phyloP scores from a whole-genome alignment of 2,329 filamentous ascomycete species.

The Hymenoscyphus fraxineus region DNA sequence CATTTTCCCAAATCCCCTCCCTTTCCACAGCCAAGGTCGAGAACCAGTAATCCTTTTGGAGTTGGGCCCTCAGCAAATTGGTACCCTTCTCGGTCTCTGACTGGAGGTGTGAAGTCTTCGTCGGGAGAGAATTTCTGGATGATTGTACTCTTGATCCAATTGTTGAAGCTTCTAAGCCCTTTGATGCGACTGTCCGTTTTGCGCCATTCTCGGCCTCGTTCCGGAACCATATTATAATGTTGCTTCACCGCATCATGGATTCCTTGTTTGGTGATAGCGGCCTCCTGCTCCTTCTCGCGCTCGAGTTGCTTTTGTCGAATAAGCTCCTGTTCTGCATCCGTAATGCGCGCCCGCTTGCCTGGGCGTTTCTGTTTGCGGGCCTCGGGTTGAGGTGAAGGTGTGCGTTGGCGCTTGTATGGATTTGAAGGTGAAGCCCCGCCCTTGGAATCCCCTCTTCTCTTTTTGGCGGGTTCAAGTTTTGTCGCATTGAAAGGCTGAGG shows the following conservation, averaged over 20 bases:
- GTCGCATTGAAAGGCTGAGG: constrained; percentile 42
- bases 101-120: constrained; percentile 65
- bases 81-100: constrained; percentile 46
- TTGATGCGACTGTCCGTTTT: constrained; percentile 94
- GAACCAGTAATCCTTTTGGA: constrained; percentile 65
- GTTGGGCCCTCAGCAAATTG: constrained; percentile 32
- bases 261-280: constrained; percentile 42
- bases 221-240: constrained; percentile 94
- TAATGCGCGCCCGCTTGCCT: constrained; percentile 62
- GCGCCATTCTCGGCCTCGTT: constrained; percentile 91
- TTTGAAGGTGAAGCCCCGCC: constrained; percentile 29
- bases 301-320: constrained; percentile 58
- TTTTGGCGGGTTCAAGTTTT: constrained; percentile 40
- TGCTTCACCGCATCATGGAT: constrained; percentile 84
- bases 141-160: constrained; percentile 96
- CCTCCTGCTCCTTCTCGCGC: constrained; percentile 48
- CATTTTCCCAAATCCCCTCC: constrained; percentile 94
- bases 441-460: constrained; percentile 31
- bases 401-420: constrained; percentile 22
- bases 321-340: constrained; percentile 62
- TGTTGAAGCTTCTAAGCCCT: constrained; percentile 91
- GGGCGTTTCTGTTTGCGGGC: constrained; percentile 68
- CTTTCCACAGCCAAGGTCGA: constrained; percentile 96
- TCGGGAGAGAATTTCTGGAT: constrained; percentile 94
- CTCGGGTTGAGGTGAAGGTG: constrained; percentile 30